Conservation (phyloP, 2,329 filamentous ascomycete species). For the Cladosporium austrohemisphaericum region DNA sequence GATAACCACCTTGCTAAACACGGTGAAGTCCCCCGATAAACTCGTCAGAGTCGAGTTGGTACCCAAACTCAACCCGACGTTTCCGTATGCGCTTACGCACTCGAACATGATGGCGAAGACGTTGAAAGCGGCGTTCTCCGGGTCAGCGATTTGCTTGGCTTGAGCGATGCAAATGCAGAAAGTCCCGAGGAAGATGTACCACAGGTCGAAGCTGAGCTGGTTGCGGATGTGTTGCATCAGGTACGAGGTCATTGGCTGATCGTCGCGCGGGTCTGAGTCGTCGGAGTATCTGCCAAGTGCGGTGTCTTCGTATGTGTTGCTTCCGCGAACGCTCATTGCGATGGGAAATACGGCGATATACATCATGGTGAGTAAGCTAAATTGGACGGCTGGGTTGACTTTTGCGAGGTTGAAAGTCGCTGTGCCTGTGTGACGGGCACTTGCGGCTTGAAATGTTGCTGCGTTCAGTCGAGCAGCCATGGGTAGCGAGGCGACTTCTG, state of each 20-base stretch:
- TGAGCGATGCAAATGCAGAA: constrained; percentile 41
- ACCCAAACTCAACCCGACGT: constrained; percentile 32
- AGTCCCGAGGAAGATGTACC: constrained; percentile 39
- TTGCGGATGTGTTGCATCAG: constrained; percentile 47
- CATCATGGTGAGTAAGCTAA: constrained; percentile 63
- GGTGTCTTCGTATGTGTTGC: constrained; percentile 69
- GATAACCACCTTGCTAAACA: constrained; percentile 60
- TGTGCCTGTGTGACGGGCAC: constrained; percentile 31
- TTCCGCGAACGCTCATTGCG: constrained; percentile 62
- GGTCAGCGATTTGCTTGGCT: constrained; percentile 12
- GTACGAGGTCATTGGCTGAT: constrained; percentile 44
- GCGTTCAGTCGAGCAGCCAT: constrained; percentile 4
- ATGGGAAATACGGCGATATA: constrained; percentile 63
- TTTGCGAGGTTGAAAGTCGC: constrained; percentile 37
- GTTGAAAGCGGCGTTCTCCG: constrained; percentile 25
- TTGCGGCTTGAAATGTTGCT: constrained; percentile 31
- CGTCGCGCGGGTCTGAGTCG: constrained; percentile 13
- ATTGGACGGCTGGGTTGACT: constrained; percentile 53
- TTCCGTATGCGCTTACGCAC: constrained; percentile 33
- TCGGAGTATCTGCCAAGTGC: constrained; percentile 57
- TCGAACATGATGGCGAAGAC: constrained; percentile 42
- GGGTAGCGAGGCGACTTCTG: constrained; percentile 5
- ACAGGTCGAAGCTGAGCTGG: constrained; percentile 41
- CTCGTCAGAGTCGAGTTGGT: constrained; percentile 7
- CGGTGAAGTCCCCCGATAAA: constrained; percentile 70